Percentiles rank a stretch among this genome's conserved stretches.
Evolutionary conservation across 148 eudicot genomes (phyloP).

Genomic region (Linanthus parryae): DNA sequence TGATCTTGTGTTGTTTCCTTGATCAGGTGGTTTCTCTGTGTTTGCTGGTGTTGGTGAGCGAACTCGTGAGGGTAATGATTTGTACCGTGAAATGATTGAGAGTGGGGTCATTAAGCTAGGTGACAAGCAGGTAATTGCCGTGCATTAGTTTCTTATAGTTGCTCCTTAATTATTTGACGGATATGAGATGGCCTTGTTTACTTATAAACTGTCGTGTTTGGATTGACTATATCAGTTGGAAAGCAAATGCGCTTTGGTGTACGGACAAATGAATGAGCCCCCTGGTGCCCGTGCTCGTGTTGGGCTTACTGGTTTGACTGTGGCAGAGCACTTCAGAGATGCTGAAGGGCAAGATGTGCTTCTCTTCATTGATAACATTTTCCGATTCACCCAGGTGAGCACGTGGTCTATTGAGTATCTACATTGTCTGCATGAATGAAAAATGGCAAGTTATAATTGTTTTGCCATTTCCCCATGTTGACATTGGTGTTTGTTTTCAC

Average conservation of each 20-base stretch:
- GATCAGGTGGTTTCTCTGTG: slow-evolving; percentile 67
- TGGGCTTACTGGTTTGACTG: slow-evolving; percentile 94
- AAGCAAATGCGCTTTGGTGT: slow-evolving; percentile 96
- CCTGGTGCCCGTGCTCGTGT: slow-evolving; percentile 99
- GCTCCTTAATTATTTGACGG: neutral
- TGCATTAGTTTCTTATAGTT: neutral
- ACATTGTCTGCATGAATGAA: neutral
- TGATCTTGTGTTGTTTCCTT: neutral
- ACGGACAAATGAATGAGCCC: slow-evolving; percentile 98
- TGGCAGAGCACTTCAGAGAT: slow-evolving; percentile 85
- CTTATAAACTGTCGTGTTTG: neutral
- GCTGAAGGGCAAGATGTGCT: slow-evolving; percentile 99
- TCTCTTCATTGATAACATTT: slow-evolving; percentile 96
- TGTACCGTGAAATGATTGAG: slow-evolving; percentile 97
- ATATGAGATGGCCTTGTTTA: neutral
- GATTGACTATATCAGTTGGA: slow-evolving; percentile 40
- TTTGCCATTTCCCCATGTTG: neutral
- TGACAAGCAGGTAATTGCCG: slow-evolving; percentile 65
- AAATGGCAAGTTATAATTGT: no score
- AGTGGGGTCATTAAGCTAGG: slow-evolving; percentile 99
- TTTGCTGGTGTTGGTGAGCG: slow-evolving; percentile 89
- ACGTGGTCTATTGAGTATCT: neutral
- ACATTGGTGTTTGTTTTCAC: neutral
- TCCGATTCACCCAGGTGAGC: slow-evolving; percentile 93
- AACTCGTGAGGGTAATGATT: slow-evolving; percentile 94